Percentiles rank a stretch among this genome's conserved stretches.
phyloP scores from a whole-genome alignment of 257 asterid genomes.

The Solanum clarkiae region DNA sequence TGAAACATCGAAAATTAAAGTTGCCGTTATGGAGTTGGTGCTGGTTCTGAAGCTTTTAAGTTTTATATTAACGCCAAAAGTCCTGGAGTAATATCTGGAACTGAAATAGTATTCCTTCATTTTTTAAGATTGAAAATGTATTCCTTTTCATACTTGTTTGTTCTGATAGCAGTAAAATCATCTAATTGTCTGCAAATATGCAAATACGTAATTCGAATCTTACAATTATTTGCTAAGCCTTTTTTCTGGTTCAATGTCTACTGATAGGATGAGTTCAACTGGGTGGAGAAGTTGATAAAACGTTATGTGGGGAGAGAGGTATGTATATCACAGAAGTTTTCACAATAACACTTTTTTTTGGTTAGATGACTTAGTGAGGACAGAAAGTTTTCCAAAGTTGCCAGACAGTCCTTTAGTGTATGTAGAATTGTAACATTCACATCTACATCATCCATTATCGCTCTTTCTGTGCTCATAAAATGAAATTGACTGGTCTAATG shows the following conservation, averaged over 20 bases:
- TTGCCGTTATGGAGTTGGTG: neutral
- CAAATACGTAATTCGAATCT: neutral
- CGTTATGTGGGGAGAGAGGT: slow-evolving; percentile 92
- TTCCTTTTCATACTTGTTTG: neutral
- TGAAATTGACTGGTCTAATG: neutral
- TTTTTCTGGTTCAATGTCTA: neutral
- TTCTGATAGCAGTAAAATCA: neutral
- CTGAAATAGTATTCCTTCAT: neutral
- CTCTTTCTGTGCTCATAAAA: neutral
- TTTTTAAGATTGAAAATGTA: neutral
- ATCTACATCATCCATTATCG: neutral
- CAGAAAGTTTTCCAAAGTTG: neutral
- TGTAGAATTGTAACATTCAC: neutral
- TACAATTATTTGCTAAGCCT: neutral
- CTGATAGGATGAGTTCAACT: slow-evolving; percentile 67
- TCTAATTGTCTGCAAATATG: neutral
- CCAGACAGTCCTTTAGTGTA: neutral
- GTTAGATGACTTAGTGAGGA: neutral
- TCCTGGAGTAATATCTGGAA: neutral
- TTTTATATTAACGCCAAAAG: neutral
- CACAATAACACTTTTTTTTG: neutral
- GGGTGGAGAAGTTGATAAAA: slow-evolving; percentile 55
- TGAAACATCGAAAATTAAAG: neutral
- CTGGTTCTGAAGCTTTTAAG: neutral
- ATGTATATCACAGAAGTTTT: neutral